A percentile compares a stretch with the other conserved stretches of the same genome.
phyloP scores from a whole-genome alignment of 2,329 filamentous ascomycete species.

The Zymoseptoria passerinii region DNA sequence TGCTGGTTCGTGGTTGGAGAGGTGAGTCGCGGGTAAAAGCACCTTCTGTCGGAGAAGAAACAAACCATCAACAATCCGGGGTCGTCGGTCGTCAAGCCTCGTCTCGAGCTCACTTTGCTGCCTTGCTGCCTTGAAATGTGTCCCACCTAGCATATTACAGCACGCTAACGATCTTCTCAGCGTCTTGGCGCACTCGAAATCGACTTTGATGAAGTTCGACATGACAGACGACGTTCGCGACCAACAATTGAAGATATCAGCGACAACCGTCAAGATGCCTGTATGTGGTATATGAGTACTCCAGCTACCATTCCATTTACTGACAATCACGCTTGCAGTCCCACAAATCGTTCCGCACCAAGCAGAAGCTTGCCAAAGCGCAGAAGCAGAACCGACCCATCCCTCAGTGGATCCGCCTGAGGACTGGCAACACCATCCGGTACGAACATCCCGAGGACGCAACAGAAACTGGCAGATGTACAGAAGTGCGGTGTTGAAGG shows the following conservation, averaged over 20 bases:
- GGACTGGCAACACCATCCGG: constrained; percentile 99
- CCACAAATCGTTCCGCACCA: constrained; percentile 99
- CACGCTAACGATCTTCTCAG: not conserved
- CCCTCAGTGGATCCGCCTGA: constrained; percentile 98
- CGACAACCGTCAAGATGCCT: constrained; percentile 28
- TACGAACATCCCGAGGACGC: constrained; percentile 46
- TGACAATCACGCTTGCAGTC: constrained; percentile 49
- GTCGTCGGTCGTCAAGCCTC: not conserved
- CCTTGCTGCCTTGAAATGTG: too few relatives aligned
- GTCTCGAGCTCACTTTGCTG: too few relatives aligned
- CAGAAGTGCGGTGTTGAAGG: not conserved
- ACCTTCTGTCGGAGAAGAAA: not conserved
- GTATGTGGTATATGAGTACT: constrained; percentile 15
- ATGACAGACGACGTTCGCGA: constrained; percentile 1
- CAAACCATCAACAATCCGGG: not conserved
- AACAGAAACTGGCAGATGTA: not conserved
- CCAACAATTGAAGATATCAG: constrained; percentile 5
- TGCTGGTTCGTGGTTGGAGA: constrained; percentile 3
- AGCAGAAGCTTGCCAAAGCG: constrained; percentile 99
- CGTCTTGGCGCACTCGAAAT: constrained; percentile 3
- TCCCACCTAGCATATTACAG: not conserved
- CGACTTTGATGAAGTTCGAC: constrained; percentile 6
- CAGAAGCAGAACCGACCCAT: constrained; percentile 99
- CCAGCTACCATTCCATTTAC: not conserved
- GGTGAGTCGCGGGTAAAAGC: not conserved